Conservation (phyloP, 2,329 filamentous ascomycete species). For the Verticillium alfalfae region DNA sequence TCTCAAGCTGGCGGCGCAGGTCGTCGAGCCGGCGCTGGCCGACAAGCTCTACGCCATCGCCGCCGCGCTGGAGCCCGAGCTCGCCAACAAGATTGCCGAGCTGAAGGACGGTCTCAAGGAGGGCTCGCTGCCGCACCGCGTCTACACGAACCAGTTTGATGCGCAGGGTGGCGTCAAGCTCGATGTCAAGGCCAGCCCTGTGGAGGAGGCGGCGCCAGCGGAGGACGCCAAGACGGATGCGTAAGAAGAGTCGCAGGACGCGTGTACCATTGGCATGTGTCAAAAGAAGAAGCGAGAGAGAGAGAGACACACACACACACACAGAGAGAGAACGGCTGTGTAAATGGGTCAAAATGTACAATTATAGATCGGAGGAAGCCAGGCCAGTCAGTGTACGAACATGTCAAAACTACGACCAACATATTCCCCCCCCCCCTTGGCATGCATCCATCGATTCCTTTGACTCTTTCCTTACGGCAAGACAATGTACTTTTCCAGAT, state of each 20-base stretch:
- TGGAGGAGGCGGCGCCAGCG: background rate
- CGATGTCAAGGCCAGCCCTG: background rate
- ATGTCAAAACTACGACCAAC: constrained; percentile 5
- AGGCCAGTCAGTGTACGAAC: constrained; percentile 9
- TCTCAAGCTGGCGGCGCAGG: constrained; percentile 35
- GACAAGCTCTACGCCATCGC: constrained; percentile 31
- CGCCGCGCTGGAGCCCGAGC: constrained; percentile 27
- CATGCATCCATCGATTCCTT: background rate
- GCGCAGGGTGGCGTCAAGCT: background rate
- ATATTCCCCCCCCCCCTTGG: too few species aligned
- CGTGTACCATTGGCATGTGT: too few species aligned
- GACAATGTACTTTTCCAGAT: constrained; percentile 90
- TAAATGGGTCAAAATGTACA: constrained; percentile 9
- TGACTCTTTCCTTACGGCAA: constrained; percentile 51
- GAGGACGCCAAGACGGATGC: background rate
- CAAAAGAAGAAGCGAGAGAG: background rate
- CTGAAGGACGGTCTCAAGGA: background rate
- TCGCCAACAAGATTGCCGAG: constrained; percentile 21
- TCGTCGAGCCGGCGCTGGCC: constrained; percentile 29
- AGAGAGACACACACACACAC: background rate
- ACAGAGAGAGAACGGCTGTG: constrained; percentile 1
- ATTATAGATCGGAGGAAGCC: constrained; percentile 9
- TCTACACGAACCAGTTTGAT: background rate
- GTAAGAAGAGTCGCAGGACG: background rate
- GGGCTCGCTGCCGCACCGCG: background rate